Evolutionary conservation across 108 stramenopile genomes (phyloP).

Genomic region (Licmophora abbreviata): DNA sequence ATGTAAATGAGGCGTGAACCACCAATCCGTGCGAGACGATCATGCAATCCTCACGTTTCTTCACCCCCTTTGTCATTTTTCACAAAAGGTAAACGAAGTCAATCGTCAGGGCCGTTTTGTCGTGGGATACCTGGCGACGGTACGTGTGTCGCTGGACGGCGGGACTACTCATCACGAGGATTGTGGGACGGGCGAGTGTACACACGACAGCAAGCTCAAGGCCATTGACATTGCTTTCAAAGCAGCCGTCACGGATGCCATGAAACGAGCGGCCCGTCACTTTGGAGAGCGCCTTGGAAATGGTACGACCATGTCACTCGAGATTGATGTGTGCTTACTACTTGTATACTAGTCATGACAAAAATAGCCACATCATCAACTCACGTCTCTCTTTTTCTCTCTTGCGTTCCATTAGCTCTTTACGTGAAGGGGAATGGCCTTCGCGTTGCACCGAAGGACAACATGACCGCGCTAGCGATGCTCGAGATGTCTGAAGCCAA

Average conservation of each 20-base stretch:
- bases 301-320: too few species aligned
- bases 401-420: too few species aligned
- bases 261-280: constrained; percentile 36
- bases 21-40: too few species aligned
- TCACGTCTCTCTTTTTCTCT: too few species aligned
- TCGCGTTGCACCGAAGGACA: constrained; percentile 19
- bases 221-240: constrained; percentile 39
- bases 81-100: too few species aligned
- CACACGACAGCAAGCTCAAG: constrained; percentile 23
- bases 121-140: constrained; percentile 30
- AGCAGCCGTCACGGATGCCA: constrained; percentile 35
- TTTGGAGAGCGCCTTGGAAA: constrained; percentile 38
- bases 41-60: too few species aligned
- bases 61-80: too few species aligned
- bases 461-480: constrained; percentile 23
- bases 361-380: too few species aligned
- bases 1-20: too few species aligned
- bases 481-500: too few species aligned
- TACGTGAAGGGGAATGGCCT: constrained; percentile 35
- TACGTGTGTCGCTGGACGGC: constrained; percentile 23
- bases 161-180: constrained; percentile 26
- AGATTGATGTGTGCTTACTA: too few species aligned
- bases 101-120: constrained; percentile 26
- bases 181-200: constrained; percentile 35
- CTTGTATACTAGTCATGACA: too few species aligned